Evolutionary conservation across 805 yeast species (phyloP).

Genomic region (Myxozyma kluyveri): DNA sequence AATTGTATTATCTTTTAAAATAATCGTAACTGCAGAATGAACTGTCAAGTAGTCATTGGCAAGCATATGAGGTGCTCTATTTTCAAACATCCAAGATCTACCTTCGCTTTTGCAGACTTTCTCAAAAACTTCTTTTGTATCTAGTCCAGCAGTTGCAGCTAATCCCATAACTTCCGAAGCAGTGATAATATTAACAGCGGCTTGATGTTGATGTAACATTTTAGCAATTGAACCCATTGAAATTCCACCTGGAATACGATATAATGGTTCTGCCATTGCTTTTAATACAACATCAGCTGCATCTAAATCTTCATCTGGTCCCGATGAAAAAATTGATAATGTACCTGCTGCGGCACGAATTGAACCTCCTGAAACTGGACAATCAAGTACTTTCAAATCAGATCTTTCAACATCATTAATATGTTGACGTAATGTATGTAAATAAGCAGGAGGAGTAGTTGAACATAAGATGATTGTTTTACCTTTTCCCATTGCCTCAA

Average conservation of each 20-base stretch:
- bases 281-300: constrained; percentile 11
- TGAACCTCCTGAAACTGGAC: constrained; percentile 26
- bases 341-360: constrained; percentile 23
- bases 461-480: constrained; percentile 22
- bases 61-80: constrained; percentile 24
- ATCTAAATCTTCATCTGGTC: constrained; percentile 21
- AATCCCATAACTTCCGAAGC: constrained; percentile 27
- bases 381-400: constrained; percentile 18
- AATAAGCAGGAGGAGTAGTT: constrained; percentile 19
- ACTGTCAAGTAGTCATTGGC: constrained; percentile 22
- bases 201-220: constrained; percentile 25
- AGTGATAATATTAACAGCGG: constrained; percentile 21
- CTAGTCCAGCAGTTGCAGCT: constrained; percentile 23
- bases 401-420: constrained; percentile 16
- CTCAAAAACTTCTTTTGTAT: constrained; percentile 19
- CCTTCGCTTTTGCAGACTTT: constrained; percentile 10
- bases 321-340: constrained; percentile 23
- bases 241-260: constrained; percentile 23
- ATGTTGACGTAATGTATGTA: constrained; percentile 8
- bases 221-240: constrained; percentile 23
- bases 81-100: constrained; percentile 23
- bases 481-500: constrained; percentile 9
- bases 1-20: constrained; percentile 17
- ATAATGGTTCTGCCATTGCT: constrained; percentile 20
- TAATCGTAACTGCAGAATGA: constrained; percentile 24